A percentile compares a stretch with the other conserved stretches of the same genome.
Evolutionary conservation across 805 yeast species (phyloP).

Genomic region (Cyberlindnera americana): DNA sequence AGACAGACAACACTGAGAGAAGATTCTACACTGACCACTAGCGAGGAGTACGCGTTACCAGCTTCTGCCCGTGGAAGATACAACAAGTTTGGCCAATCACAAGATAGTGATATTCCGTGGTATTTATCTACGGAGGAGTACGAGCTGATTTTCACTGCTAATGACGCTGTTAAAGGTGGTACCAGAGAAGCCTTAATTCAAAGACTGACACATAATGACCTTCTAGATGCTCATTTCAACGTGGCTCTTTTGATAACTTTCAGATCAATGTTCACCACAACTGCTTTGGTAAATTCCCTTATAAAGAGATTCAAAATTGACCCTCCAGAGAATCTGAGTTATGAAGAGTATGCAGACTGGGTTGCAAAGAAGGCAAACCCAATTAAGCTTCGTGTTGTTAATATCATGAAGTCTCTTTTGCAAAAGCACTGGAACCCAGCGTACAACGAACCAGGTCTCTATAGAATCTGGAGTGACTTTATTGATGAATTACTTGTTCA

Average conservation of each 20-base stretch:
- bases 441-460: conserved; percentile 46
- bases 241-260: conserved; percentile 72
- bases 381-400: conserved; percentile 61
- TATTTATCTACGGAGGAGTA: conserved; percentile 63
- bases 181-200: conserved; percentile 73
- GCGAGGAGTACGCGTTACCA: conserved; percentile 28
- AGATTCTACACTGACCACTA: conserved; percentile 25
- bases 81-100: conserved; percentile 11
- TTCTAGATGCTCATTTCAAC: conserved; percentile 59
- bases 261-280: conserved; percentile 66
- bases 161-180: conserved; percentile 80
- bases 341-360: conserved; percentile 80
- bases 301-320: conserved; percentile 62
- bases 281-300: conserved; percentile 55
- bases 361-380: conserved; percentile 64
- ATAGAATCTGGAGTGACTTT: conserved; percentile 35
- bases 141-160: conserved; percentile 57
- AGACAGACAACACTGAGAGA: conserved; percentile 39
- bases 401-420: conserved; percentile 61
- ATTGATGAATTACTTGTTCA: conserved; percentile 38
- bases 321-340: conserved; percentile 86
- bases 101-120: conserved; percentile 57
- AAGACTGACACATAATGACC: conserved; percentile 72
- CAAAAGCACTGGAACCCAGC: conserved; percentile 68
- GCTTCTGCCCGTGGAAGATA: conserved; percentile 27